Percentiles rank a stretch among this genome's conserved stretches.
These are phyloP conservation scores for Corymbia maculata DNA, from an alignment of 345 rosid genomes.

Conservation along the genomic window DNA sequence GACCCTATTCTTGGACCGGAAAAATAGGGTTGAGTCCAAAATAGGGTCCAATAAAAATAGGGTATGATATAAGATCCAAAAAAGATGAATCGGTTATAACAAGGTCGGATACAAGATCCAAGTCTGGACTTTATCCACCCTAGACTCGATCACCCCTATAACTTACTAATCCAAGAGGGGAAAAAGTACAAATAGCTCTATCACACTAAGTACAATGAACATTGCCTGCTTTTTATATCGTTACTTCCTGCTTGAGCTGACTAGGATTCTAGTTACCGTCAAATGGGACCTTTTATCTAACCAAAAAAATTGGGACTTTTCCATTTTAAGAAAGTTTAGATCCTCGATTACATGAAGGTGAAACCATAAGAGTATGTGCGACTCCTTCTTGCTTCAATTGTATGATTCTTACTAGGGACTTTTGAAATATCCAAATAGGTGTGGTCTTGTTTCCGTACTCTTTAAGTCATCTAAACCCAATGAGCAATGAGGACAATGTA, in stretches of 20 bases:
- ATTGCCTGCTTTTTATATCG: background rate
- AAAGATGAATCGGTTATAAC: too few species aligned
- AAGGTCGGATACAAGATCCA: too few species aligned
- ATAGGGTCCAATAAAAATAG: too few species aligned
- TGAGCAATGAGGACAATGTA: slow-evolving; percentile 30
- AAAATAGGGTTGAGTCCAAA: too few species aligned
- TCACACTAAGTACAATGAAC: background rate
- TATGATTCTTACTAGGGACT: slow-evolving; percentile 6
- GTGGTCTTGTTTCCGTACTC: slow-evolving; percentile 44
- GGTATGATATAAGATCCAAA: too few species aligned
- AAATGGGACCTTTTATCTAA: background rate
- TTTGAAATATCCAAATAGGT: background rate
- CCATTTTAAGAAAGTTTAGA: background rate
- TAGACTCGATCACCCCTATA: too few species aligned
- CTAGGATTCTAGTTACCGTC: background rate
- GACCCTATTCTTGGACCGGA: too few species aligned
- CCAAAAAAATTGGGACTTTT: background rate
- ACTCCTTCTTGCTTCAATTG: background rate
- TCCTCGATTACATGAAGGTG: background rate
- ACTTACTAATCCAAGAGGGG: background rate
- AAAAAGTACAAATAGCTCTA: background rate
- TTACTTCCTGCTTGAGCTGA: background rate
- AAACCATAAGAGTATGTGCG: background rate
- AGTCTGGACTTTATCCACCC: too few species aligned
- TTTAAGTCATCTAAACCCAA: slow-evolving; percentile 39